phyloP scores from a whole-genome alignment of 2,329 filamentous ascomycete species.

The Hypoxylon sp. region DNA sequence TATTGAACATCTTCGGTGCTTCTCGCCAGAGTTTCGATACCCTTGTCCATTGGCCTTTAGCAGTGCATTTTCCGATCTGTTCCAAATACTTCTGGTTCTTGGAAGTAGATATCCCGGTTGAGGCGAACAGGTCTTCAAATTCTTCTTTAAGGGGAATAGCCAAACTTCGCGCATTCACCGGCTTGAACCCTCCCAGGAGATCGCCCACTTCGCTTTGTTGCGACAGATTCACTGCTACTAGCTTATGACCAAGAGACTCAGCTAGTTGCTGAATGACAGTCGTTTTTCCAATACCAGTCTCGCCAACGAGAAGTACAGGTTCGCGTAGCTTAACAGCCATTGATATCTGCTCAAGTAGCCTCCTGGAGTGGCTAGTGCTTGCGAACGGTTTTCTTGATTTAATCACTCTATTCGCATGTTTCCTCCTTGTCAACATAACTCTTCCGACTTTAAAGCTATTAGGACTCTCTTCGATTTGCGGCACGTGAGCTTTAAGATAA shows the following conservation, averaged over 20 bases:
- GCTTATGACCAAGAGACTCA: constrained; percentile 83
- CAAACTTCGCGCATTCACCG: constrained; percentile 89
- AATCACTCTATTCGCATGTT: constrained; percentile 63
- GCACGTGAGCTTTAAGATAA: constrained; percentile 80
- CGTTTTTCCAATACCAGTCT: constrained; percentile 98
- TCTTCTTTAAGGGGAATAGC: constrained; percentile 93
- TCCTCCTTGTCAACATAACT: constrained; percentile 72
- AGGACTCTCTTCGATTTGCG: constrained; percentile 75
- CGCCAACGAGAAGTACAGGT: constrained; percentile 93
- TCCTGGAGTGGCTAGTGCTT: constrained; percentile 86
- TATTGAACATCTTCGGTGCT: constrained; percentile 88
- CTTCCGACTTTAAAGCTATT: constrained; percentile 75
- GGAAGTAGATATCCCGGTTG: constrained; percentile 85
- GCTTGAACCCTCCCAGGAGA: constrained; percentile 95
- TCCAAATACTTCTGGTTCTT: constrained; percentile 92
- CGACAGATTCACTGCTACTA: constrained; percentile 94
- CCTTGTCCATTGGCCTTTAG: constrained; percentile 88
- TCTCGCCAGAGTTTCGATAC: constrained; percentile 90
- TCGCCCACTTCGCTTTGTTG: constrained; percentile 99
- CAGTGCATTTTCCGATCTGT: constrained; percentile 82
- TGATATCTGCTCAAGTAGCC: constrained; percentile 89
- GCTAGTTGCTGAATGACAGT: constrained; percentile 95
- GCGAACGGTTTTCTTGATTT: constrained; percentile 81
- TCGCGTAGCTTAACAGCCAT: constrained; percentile 87
- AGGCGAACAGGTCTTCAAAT: constrained; percentile 89